Base-by-base conservation (phyloP, 2,329 filamentous ascomycete genomes). In the Shiraia bambusicola region DNA sequence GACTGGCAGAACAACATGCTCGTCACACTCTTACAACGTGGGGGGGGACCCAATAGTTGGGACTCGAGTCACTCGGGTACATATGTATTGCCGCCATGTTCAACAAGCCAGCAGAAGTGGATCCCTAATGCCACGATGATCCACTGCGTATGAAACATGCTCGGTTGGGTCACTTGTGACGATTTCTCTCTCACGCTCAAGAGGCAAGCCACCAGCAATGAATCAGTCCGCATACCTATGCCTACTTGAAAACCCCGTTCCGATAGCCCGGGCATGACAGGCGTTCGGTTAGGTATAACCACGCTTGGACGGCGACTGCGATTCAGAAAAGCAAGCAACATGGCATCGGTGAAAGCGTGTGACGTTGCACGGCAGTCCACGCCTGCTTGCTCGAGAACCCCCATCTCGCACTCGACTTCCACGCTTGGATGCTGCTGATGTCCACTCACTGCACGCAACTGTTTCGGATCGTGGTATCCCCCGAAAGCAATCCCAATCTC, bases 221-320 rank as follows among this genome's bases (percentile, higher is more conserved):
- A 8, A 2, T 37, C 44, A 42, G 42, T 38, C 29, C 6, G 38
- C 40, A 40, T 41, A 42, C 39, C n/a, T n/a, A n/a, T n/a, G n/a
- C n/a, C n/a, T n/a, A 40, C 36, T 22, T 42, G 37, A 47, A 40
- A 15, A 4, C 40, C 48, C 47, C 32, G 40, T 49, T 30, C 55
- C 55, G 41, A 45, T 39, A 22, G 32, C 17, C 25, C 37, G 41
- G 47, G 41, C 19, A 42, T 52, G 51, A 56, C 49, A 55, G 39
- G 51, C 45, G 38, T 38, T 45, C 44, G 36, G 40, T 30, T 19
- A 38, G 33, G 22, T n/a, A n/a, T n/a, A n/a, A n/a, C n/a, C n/a
- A 46, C 11, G 12, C 28, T 33, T 35, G 14, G 34, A 37, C 13
- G n/a, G 14, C 26, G 22, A 36, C 11, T 27, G 30, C 31, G 19